Base-by-base conservation (phyloP, 2,329 filamentous ascomycete genomes). In the Aspergillus brasiliensis region DNA sequence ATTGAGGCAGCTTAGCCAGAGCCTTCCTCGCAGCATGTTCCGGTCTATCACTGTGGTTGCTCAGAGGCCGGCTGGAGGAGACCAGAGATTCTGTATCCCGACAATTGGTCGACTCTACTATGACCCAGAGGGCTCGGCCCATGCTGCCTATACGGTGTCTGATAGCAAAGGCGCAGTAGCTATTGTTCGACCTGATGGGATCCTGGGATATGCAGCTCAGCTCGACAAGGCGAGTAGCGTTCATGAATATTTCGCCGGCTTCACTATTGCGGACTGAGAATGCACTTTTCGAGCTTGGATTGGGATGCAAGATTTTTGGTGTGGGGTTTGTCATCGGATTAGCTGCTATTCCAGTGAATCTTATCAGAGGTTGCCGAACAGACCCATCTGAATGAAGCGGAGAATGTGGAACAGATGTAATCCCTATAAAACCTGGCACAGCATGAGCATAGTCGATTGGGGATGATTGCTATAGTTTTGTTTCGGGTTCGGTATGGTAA, bases 111-210 rank as follows among this genome's bases (percentile, higher is more conserved):
- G 54, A 11, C 2, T 42, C 7, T 58, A 57, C 28, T 62, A 53
- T 52, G 60, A 62, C 15, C 37, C 34, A 15, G 54, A 62, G 5
- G 31, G 58, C 8, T 49, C 44, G 5, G 58, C 57, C 5, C 60
- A 62, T 51, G n/a, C 38, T 25, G 48, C 34, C 10, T 62, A 62
- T 44, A 46, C 23, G 2, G 47, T 58, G 21, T 47, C 53, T 10
- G 56, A 42, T 21, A 37, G 6, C 15, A 57, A 56, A 10, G 58
- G 60, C 1, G 58, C 44, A 7, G 51, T 58, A 0, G 28, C 31
- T 6, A 37, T 58, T n/a, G 19, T 62, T 7, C 27, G 60, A 23
- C 57, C 60, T 2, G 57, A 62, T 40, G 60, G 54, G 0, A 27
- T 60, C 2, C 8, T 62, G 11, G 58, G 49, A 21, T 28, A 55